Evolutionary conservation across 495 filamentous ascomycete genomes (phyloP).

Genomic region (Zalerion maritima): DNA sequence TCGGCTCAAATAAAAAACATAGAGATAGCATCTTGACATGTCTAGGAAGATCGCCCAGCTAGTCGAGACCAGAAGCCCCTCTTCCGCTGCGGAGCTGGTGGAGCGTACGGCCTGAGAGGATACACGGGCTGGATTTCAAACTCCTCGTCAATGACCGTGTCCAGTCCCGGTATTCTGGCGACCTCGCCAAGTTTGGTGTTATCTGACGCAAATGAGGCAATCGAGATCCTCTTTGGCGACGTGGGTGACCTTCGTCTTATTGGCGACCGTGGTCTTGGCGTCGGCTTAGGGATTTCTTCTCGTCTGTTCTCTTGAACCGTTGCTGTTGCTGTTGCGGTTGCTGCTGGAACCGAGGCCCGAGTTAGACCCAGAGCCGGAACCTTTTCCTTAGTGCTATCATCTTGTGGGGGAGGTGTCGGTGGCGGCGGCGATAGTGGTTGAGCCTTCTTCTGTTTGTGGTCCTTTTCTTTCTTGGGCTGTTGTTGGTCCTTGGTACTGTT

Average conservation of each 20-base stretch:
- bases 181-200: conserved; percentile 26
- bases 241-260: conserved; percentile 1
- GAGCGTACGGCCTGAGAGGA: conserved; percentile 15
- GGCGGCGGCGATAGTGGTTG: too few relatives aligned
- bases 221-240: conserved; percentile 13
- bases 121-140: conserved; percentile 15
- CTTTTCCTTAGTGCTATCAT: too few relatives aligned
- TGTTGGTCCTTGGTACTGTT: too few relatives aligned
- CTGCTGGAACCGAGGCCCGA: conserved; percentile 1
- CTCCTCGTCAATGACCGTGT: conserved; percentile 12
- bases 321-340: conserved; percentile 1
- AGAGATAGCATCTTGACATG: too few relatives aligned
- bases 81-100: conserved; percentile 13
- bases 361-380: too few relatives aligned
- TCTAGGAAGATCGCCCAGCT: too few relatives aligned
- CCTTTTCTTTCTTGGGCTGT: too few relatives aligned
- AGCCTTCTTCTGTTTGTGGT: too few relatives aligned
- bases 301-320: conserved; percentile 1
- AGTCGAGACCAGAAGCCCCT: conserved; percentile 15
- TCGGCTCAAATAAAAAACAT: too few relatives aligned
- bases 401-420: too few relatives aligned
- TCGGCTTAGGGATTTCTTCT: conserved; percentile 1
- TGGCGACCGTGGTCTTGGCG: background rate
- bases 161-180: conserved; percentile 8
- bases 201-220: conserved; percentile 15